Percentiles rank a stretch among this genome's conserved stretches.
phyloP scores from a whole-genome alignment of 148 eudicot genomes.

The Rhododendron griersonianum region DNA sequence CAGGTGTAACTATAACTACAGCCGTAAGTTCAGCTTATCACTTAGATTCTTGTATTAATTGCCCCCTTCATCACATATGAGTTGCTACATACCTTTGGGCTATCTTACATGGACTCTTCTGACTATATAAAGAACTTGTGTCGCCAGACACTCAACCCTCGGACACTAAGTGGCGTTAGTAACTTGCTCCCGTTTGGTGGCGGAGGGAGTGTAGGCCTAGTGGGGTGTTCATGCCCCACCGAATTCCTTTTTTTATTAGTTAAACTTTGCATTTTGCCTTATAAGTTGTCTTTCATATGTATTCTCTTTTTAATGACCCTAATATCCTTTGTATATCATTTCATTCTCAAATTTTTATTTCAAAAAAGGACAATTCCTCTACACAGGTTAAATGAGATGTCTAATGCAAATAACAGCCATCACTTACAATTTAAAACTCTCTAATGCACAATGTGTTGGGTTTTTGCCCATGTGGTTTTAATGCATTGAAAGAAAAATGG shows the following conservation, averaged over 20 bases:
- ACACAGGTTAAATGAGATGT: too few relatives aligned
- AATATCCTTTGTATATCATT: too few relatives aligned
- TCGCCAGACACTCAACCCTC: not conserved
- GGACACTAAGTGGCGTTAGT: not conserved
- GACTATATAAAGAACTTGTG: not conserved
- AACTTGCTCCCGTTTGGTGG: not conserved
- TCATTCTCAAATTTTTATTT: too few relatives aligned
- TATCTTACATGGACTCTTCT: not conserved
- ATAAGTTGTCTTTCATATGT: too few relatives aligned
- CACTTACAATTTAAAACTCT: too few relatives aligned
- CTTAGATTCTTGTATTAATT: not conserved
- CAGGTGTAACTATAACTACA: slow-evolving; percentile 76
- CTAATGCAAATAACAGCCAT: too few relatives aligned
- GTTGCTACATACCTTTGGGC: not conserved
- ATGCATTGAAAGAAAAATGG: too few relatives aligned
- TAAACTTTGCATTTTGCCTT: not conserved
- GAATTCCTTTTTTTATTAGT: not conserved
- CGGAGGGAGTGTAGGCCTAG: not conserved
- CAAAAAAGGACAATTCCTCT: too few relatives aligned
- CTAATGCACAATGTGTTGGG: too few relatives aligned
- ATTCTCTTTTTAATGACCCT: too few relatives aligned
- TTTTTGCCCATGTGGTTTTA: too few relatives aligned
- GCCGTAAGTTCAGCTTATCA: slow-evolving; percentile 46
- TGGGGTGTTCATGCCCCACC: too few relatives aligned
- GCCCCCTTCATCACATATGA: not conserved